phyloP scores from a whole-genome alignment of 1,284 basidiomycete species.

The Tilletia walkeri region DNA sequence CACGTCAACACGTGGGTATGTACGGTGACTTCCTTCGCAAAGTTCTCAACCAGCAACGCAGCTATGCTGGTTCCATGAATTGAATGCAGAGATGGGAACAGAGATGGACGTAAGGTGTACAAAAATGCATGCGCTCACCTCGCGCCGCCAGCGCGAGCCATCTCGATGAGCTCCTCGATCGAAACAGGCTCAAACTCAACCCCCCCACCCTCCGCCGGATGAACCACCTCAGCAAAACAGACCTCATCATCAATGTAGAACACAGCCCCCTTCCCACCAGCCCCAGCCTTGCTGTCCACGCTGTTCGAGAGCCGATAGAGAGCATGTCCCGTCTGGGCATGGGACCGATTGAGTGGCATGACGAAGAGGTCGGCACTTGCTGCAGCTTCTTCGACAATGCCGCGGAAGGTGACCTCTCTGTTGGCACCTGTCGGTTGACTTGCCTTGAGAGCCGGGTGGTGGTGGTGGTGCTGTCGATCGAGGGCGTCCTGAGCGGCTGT shows the following conservation, averaged over 20 bases:
- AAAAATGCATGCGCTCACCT: background rate
- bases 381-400: constrained; percentile 83
- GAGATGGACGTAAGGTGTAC: too few species aligned
- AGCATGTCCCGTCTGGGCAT: constrained; percentile 69
- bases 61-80: too few species aligned
- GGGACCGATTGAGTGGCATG: constrained; percentile 76
- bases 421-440: constrained; percentile 19
- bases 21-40: too few species aligned
- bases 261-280: constrained; percentile 66
- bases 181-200: constrained; percentile 11
- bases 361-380: constrained; percentile 81
- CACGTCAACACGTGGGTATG: too few species aligned
- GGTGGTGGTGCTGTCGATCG: background rate
- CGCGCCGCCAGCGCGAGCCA: constrained; percentile 1
- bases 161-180: constrained; percentile 14
- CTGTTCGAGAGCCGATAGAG: constrained; percentile 75
- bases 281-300: constrained; percentile 67
- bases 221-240: constrained; percentile 16
- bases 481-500: constrained; percentile 11
- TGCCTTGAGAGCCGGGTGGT: background rate
- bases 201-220: background rate
- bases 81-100: too few species aligned
- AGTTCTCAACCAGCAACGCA: too few species aligned
- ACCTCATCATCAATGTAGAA: constrained; percentile 83
- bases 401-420: constrained; percentile 69